These are phyloP conservation scores for Eucalyptus pauciflora DNA, from an alignment of 345 rosid genomes.

Conservation along the genomic window DNA sequence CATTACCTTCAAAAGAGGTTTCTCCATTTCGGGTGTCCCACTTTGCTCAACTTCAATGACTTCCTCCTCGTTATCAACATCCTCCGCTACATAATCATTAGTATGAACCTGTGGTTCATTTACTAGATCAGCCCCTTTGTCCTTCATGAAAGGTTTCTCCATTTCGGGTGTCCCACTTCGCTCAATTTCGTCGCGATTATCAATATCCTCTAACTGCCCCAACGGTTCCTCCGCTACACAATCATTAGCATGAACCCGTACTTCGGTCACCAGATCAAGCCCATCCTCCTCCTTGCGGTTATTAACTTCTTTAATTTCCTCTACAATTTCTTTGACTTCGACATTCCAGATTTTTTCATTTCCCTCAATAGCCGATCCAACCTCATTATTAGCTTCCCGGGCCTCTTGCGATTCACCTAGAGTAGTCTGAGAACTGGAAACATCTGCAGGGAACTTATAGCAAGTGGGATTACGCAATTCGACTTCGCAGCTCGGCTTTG, in stretches of 20 bases:
- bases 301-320: background rate
- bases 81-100: background rate
- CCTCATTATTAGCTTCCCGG: background rate
- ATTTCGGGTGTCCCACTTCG: background rate
- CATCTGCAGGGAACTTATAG: background rate
- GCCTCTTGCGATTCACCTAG: background rate
- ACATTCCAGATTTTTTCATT: background rate
- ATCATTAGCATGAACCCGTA: background rate
- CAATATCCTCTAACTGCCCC: background rate
- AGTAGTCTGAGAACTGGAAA: background rate
- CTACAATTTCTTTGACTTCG: background rate
- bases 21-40: background rate
- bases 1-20: slow-evolving; percentile 1
- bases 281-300: background rate
- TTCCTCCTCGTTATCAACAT: background rate
- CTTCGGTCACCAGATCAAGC: background rate
- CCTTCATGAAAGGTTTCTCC: background rate
- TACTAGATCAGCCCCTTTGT: background rate
- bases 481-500: background rate
- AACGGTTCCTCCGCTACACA: background rate
- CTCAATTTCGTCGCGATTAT: background rate
- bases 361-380: background rate
- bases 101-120: background rate
- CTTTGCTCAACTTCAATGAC: background rate
- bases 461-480: background rate